A percentile compares a stretch with the other conserved stretches of the same genome.
phyloP scores from a whole-genome alignment of 345 rosid genomes.

The Sonneratia caseolaris region DNA sequence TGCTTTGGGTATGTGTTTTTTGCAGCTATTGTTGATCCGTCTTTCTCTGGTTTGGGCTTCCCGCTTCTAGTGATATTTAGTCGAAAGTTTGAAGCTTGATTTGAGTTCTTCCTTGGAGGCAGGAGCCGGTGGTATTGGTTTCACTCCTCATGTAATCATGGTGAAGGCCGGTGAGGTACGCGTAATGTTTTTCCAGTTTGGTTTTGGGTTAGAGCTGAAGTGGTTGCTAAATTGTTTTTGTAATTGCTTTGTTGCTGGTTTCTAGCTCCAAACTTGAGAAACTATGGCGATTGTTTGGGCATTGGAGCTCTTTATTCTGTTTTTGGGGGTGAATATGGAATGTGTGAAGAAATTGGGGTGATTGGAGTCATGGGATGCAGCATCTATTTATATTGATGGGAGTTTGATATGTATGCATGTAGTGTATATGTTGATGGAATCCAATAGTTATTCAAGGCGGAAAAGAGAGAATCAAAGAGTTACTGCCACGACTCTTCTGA shows the following conservation, averaged over 20 bases:
- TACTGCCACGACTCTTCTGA: neutral
- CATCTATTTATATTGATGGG: neutral
- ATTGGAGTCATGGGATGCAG: too few relatives aligned
- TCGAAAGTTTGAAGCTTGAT: neutral
- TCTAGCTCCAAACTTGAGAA: too few relatives aligned
- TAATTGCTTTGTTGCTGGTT: neutral
- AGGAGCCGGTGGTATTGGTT: constrained; percentile 90
- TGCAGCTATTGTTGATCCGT: too few relatives aligned
- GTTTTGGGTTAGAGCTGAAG: neutral
- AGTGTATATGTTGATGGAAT: neutral
- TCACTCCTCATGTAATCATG: constrained; percentile 90
- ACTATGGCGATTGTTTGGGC: too few relatives aligned
- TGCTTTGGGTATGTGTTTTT: constrained; percentile 51
- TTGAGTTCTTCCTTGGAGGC: constrained; percentile 1
- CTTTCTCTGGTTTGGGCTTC: neutral
- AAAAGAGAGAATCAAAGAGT: neutral
- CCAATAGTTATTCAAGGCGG: too few relatives aligned
- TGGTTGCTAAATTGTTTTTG: neutral
- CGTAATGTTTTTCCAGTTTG: neutral
- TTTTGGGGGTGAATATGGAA: too few relatives aligned
- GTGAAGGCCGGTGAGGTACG: constrained; percentile 86
- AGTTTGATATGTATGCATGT: neutral
- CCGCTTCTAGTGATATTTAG: neutral
- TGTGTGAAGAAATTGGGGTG: too few relatives aligned
- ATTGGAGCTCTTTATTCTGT: neutral